Base-by-base conservation (phyloP, 441 rosid species). In the Kokia cookei region DNA sequence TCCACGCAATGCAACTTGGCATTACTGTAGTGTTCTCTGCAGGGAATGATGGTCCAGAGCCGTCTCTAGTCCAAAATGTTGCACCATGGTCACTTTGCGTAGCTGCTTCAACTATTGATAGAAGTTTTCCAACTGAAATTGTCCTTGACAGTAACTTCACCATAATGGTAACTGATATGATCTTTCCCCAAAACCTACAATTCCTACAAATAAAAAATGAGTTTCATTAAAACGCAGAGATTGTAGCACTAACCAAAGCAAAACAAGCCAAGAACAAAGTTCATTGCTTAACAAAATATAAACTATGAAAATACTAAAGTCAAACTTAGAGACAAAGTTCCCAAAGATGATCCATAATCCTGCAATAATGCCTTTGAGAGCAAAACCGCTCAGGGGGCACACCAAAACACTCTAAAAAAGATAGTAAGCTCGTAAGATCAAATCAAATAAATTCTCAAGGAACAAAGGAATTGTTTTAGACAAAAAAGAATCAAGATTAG, bases 41-140 rank as follows among this genome's bases (percentile, higher is more conserved):
- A 7, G 86, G 82, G 51, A 89, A 87, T 73, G 79, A 54, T 26
- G 89, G 89, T 5, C 90, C 89, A 6, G 62, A 65, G 3, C 76
- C 86, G 2, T 78, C 80, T 53, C 82, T 87, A 1, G 84, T 85
- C 43, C 74, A 73, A 63, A 85, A 85, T 54, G 82, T 84, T 3
- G 84, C 90, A n/a, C 90, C 89, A 2, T 89, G 88, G 93, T 43
- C 86, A 55, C 35, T 85, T 27, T 82, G 82, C 6, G 90, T 87
- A 3, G 89, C 86, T 9, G 90, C 89, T 15, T 84, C 76, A 68
- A 83, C 89, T 58, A 77, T 87, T 22, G 90, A 89, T 63, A 80
- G 93, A 45, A 45, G 78, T 35, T 85, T 89, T 73, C 80, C 77
- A 0, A 53, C 86, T 2, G 58, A 82, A 1, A 80, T 85, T 32